Base-by-base conservation (phyloP, 441 rosid genomes). In the Monsonia emarginata region DNA sequence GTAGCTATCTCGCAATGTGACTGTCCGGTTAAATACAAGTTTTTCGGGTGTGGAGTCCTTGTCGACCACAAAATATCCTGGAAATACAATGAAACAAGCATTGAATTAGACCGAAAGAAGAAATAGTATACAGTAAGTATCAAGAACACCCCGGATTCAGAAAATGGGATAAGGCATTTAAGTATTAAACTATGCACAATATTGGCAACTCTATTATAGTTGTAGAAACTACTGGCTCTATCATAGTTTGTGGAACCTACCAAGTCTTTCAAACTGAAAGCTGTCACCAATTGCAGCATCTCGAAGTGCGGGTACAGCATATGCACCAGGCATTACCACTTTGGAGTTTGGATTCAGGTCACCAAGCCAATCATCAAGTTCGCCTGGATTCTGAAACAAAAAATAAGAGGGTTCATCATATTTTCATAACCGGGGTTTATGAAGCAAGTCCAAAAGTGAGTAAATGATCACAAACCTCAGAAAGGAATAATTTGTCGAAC, bases 261-360 rank as follows among this genome's bases (percentile, higher is more conserved):
- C 96, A 34, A 90, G 95, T 73, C 97, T 82, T 74, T 94, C 96
- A 46, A 94, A 94, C 76, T 94, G 97, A 76, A 94, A 94, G 28
- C 68, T 79, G 66, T 88, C 91, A 48, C 89, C 91, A 3, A 84
- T 70, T 26, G 76, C 81, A 61, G 97, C 88, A 74, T 76, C 75
- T 73, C 64, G 66, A 44, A 94, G 85, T 31, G 81, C 64, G 42
- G 96, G 78, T 13, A 86, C 88, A 58, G 90, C 94, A 70, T 70
- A 89, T 3, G 92, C 91, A 70, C 65, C 62, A 67, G 87, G 74
- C 58, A 89, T 69, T 59, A 86, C 89, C 61, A 76, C 64, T 78
- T 89, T 91, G 65, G 97, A 91, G 22, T 81, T 71, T 0, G 79
- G 84, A 69, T 86, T 94, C 63, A 94, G 75, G 78, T 91, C 95